Percentiles rank a stretch among this genome's conserved stretches.
These are phyloP conservation scores for Chaetomiaceae sp. DNA, from an alignment of 2,329 filamentous ascomycete species.

Conservation along the genomic window DNA sequence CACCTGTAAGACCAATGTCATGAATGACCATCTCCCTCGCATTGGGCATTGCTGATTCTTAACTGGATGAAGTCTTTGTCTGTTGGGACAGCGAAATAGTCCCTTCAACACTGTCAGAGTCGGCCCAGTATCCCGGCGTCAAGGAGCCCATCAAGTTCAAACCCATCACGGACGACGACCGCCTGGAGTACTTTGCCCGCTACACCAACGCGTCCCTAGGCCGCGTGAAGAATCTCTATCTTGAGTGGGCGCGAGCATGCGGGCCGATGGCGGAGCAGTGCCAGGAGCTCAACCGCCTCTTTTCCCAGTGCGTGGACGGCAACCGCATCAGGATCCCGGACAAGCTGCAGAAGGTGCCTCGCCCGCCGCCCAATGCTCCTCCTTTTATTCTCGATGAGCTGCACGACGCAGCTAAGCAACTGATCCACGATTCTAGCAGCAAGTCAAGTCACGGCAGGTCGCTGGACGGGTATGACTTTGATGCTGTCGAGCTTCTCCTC, in stretches of 20 bases:
- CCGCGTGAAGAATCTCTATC: slow-evolving; percentile 37
- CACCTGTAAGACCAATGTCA: slow-evolving; percentile 30
- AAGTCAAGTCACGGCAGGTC: background rate
- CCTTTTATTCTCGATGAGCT: slow-evolving; percentile 37
- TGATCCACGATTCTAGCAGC: slow-evolving; percentile 8
- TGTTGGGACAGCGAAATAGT: slow-evolving; percentile 39
- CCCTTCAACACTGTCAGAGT: slow-evolving; percentile 32
- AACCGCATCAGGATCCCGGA: slow-evolving; percentile 35
- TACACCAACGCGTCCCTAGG: slow-evolving; percentile 37
- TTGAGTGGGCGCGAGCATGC: slow-evolving; percentile 36
- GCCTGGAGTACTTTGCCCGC: slow-evolving; percentile 37
- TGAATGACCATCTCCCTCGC: background rate
- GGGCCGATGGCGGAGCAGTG: slow-evolving; percentile 36
- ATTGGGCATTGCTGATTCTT: background rate
- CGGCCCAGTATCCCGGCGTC: slow-evolving; percentile 37
- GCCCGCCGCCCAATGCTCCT: slow-evolving; percentile 16
- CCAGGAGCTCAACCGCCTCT: slow-evolving; percentile 38
- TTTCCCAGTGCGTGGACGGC: slow-evolving; percentile 39
- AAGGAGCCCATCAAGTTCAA: slow-evolving; percentile 34
- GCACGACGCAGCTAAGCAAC: slow-evolving; percentile 28
- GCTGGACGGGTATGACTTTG: slow-evolving; percentile 23
- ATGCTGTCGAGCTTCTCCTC: slow-evolving; percentile 32
- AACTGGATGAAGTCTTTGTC: slow-evolving; percentile 34
- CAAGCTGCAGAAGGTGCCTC: slow-evolving; percentile 31
- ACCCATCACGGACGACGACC: slow-evolving; percentile 34